Evolutionary conservation across 305 asterid genomes (phyloP), one percentile per base, ranked within the genome.

Genomic region (Ajuga reptans): DNA sequence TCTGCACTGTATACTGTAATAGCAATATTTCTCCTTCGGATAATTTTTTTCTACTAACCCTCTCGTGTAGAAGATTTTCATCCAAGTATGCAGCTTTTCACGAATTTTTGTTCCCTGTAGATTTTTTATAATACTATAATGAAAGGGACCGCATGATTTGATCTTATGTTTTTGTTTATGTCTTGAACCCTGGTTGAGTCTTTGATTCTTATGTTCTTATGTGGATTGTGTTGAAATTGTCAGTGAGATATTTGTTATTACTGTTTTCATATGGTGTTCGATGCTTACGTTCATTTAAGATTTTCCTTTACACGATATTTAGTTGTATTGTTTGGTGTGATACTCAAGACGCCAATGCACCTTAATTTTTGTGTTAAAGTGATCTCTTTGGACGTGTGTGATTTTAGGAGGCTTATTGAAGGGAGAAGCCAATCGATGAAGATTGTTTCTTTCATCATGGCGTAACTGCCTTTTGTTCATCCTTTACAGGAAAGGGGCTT

Each of bases 401-500:
- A 74, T 72, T 80, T 75, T 74, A 82, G 82, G 81, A 81, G 77
- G 83, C 78, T 82, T 68, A 52, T 74, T 78, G 74, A 79, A 75
- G 79, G 78, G 77, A 83, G 80, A 77, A 79, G 79, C 78, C 81
- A 68, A 66, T 68, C 79, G 74, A 79, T 81, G 80, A 75, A 78
- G 79, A 71, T 72, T 77, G 76, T 78, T 75, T 81, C 72, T 72
- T 78, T 83, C 74, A 71, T 82, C 78, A 50, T 79, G 83, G 85
- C 71, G 46, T 89, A 81, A 88, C 87, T 77, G 69, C 78, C 81
- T 77, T 80, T 87, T 88, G 81, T 86, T 87, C 88, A 66, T 85
- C 81, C 77, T 81, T 88, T 83, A 86, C 97, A 93, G 98, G 97
- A 84, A 80, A 82, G 77, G 74, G 75, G 6, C 5, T 84, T 84